Evolutionary conservation across 2,329 filamentous ascomycete species (phyloP).

Genomic region (Ceratocystis destructans): DNA sequence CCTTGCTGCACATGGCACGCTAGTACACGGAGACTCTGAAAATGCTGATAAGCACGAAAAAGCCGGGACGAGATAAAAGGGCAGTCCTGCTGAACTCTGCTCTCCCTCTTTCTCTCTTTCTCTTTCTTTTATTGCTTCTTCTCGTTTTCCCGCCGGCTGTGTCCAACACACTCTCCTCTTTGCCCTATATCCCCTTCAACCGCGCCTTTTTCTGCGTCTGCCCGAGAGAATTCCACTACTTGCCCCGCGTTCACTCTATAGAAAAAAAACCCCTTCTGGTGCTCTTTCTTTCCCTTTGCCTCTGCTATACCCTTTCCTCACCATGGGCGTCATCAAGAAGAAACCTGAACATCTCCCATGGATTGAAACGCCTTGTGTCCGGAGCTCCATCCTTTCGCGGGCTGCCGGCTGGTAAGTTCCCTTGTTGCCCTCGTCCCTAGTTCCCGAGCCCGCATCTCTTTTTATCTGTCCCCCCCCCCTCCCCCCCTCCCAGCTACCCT

Average conservation of each 20-base stretch:
- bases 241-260: too few species aligned
- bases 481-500: too few species aligned
- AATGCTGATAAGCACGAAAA: background rate
- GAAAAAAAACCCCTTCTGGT: background rate
- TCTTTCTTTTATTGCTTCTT: background rate
- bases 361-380: slow-evolving; percentile 57
- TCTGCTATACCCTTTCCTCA: slow-evolving; percentile 9
- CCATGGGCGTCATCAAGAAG: slow-evolving; percentile 31
- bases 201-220: background rate
- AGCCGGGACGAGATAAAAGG: background rate
- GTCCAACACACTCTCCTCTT: slow-evolving; percentile 1
- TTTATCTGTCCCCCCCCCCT: background rate
- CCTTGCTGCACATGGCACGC: background rate
- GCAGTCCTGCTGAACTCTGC: background rate
- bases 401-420: slow-evolving; percentile 54
- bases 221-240: too few species aligned
- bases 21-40: background rate
- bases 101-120: slow-evolving; percentile 9
- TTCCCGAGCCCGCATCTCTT: background rate
- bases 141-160: too few species aligned
- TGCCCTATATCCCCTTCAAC: background rate
- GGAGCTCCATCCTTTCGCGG: slow-evolving; percentile 52
- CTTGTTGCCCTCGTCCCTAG: background rate
- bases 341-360: slow-evolving; percentile 39
- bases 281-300: background rate